Evolutionary conservation across 257 asterid genomes (phyloP), one percentile per base, ranked within the genome.

Genomic region (Jaltomata sinuosa): DNA sequence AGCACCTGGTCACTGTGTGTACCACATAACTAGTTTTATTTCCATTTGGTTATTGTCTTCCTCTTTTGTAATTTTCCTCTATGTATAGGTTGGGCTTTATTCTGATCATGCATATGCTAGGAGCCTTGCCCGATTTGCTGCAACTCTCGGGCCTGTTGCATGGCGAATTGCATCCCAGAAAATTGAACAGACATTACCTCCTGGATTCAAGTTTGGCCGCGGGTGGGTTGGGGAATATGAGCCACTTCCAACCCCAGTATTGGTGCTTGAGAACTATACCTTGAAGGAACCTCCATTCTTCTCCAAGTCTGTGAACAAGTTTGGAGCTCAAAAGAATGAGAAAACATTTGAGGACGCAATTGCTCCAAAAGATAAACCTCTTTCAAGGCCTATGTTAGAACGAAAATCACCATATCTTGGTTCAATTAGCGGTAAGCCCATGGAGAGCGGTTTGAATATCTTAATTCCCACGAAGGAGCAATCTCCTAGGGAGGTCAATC

Each of bases 151-250:
- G 53, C 91, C 98, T 45, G 92, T 91, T 84, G 98, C 97, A 45
- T 97, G 99, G 99, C 85, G 85, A 89, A 90, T 92, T 82, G 96
- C 99, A 83, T 94, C 99, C 34, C 91, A 90, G 87, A 93, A 94
- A 86, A 95, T 97, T 59, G 99, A 94, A 87, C 97, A 92, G 86
- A 97, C 94, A 80, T 89, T 97, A 65, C 98, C 99, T 87, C 87
- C 93, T 85, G 99, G 92, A 40, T 87, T 87, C 83, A 91, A 94
- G 88, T 97, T 90, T 87, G 99, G 98, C 54, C 96, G 91, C 53
- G 99, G 99, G 14, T 97, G 99, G 99, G 98, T 97, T 21, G 99
- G 97, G 84, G 99, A 97, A 83, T 97, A 95, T 38, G 99, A 97
- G 84, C 95, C 99, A 50, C 98, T 90, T 82, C 97, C 98, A 45